Conservation (phyloP, 2,329 filamentous ascomycete species). For the Aureobasidium sp. region DNA sequence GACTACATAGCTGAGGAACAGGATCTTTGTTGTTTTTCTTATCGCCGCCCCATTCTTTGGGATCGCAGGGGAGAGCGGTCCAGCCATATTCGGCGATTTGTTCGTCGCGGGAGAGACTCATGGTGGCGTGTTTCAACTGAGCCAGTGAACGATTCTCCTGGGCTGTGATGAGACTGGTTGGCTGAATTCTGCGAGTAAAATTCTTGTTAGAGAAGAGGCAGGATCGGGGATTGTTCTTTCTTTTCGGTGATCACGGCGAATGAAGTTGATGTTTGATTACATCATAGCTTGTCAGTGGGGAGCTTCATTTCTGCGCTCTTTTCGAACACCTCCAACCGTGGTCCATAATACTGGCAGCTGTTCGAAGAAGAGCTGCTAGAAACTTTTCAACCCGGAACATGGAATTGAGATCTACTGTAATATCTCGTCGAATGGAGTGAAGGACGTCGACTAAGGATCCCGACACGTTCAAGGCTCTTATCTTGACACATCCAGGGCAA, state of each 20-base stretch:
- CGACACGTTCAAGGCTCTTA: background rate
- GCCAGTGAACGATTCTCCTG: too few relatives aligned
- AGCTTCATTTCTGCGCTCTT: background rate
- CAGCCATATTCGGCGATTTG: slow-evolving; percentile 6
- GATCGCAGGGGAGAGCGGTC: background rate
- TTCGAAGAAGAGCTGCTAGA: background rate
- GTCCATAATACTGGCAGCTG: background rate
- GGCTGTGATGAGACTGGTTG: too few relatives aligned
- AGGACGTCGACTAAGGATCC: too few relatives aligned
- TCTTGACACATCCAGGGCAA: background rate
- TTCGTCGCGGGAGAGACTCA: background rate
- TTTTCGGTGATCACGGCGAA: background rate
- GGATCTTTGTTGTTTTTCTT: background rate
- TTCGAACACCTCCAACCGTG: background rate
- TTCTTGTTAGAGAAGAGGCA: background rate
- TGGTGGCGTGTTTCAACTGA: background rate
- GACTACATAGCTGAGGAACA: background rate
- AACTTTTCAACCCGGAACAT: background rate
- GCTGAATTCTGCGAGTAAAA: too few relatives aligned
- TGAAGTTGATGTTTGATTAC: background rate
- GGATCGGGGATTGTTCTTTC: background rate
- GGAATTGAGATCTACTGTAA: background rate
- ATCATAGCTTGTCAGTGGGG: background rate
- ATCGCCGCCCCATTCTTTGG: background rate
- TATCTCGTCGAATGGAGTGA: background rate